Evolutionary conservation across 768 basidiomycete genomes (phyloP), one percentile per base, ranked within the genome.

Genomic region (Trametes cubensis): DNA sequence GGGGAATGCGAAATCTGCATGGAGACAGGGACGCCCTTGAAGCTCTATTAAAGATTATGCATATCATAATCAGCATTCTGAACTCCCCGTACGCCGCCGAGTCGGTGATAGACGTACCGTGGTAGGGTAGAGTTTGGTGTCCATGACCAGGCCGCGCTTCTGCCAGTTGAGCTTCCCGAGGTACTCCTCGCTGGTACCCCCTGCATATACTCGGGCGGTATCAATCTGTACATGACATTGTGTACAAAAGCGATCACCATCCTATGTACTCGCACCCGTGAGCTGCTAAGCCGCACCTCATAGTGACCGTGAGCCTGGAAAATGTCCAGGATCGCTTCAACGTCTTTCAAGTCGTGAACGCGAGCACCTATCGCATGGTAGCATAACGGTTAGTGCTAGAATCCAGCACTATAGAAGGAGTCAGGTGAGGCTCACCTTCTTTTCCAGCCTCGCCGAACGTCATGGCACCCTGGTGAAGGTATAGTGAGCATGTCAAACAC

Each of bases 101-200:
- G 8, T 34, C 34, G 34, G 34, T 10, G 34, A 34, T 10, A 11
- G 34, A 28, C 65, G 59, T 38, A 76, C 75, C 10, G 61, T 54
- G 47, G 61, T 69, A 0, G 85, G 85, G 61, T 79, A 80, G 20
- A 85, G 78, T 69, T 89, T 89, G 0, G 85, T 88, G 46, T 85
- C 84, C 45, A 88, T 72, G 61, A 78, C 78, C 23, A 87, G 68
- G 0, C 83, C 84, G 41, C 82, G 78, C 42, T 73, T 71, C 60
- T 81, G 74, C 76, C 81, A 81, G 59, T 78, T 74, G 54, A 81
- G 74, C 71, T 82, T 74, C 6, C 82, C 85, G n/a, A 87, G 77
- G 64, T 70, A 71, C 57, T 76, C 68, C 63, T 77, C 76, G 47
- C 66, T 70, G 6, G 77, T 76, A 4, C 75, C 74, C 0, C 66